Evolutionary conservation across 2,329 filamentous ascomycete genomes (phyloP).

Genomic region (Akanthomyces lecanii): DNA sequence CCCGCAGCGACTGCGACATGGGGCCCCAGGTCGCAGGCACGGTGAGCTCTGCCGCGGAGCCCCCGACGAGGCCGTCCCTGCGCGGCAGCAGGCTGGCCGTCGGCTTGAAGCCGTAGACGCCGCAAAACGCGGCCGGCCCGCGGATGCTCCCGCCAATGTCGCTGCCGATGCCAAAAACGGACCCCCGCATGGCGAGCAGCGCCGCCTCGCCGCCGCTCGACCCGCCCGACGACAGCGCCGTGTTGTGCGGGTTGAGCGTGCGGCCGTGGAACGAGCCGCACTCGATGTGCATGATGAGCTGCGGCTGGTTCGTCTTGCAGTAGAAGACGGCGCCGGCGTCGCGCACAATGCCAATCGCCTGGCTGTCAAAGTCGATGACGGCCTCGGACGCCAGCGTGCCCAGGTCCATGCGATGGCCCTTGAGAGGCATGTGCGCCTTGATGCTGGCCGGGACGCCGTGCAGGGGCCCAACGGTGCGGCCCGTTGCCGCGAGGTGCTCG

Average conservation of each 20-base stretch:
- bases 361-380: conserved; percentile 49
- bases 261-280: conserved; percentile 56
- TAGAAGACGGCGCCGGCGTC: conserved; percentile 59
- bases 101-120: conserved; percentile 16
- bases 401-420: conserved; percentile 43
- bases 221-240: conserved; percentile 56
- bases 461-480: conserved; percentile 48
- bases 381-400: conserved; percentile 50
- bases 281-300: conserved; percentile 51
- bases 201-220: conserved; percentile 53
- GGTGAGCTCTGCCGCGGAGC: conserved; percentile 29
- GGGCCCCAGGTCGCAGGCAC: conserved; percentile 32
- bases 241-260: conserved; percentile 57
- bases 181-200: conserved; percentile 35
- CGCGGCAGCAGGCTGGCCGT: background rate
- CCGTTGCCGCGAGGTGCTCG: conserved; percentile 33
- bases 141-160: conserved; percentile 36
- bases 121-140: conserved; percentile 9
- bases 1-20: conserved; percentile 29
- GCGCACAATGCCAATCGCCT: conserved; percentile 53
- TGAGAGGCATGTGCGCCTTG: conserved; percentile 59
- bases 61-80: background rate
- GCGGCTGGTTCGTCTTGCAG: conserved; percentile 65
- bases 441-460: conserved; percentile 50
- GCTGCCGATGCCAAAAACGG: conserved; percentile 34